These are phyloP conservation scores for Penicillium olsonii DNA, from an alignment of 2,329 filamentous ascomycete species.

Conservation along the genomic window DNA sequence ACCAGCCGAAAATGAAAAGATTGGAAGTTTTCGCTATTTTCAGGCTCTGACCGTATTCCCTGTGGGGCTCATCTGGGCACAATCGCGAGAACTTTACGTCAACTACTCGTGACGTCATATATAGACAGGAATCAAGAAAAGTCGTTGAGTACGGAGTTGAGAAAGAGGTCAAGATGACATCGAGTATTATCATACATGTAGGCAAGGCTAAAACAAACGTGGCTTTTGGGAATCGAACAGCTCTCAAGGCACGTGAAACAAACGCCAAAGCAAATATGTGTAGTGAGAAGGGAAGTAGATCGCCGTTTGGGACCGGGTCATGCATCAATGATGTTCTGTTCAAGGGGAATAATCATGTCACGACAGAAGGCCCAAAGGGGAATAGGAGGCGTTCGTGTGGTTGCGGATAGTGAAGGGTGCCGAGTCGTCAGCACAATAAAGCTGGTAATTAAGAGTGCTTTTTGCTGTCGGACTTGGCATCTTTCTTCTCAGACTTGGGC, in stretches of 20 bases:
- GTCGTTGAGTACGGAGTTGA: slow-evolving; percentile 22
- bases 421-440: neutral
- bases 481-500: slow-evolving; percentile 13
- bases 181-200: slow-evolving; percentile 19
- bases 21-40: too few species aligned
- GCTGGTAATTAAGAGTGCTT: slow-evolving; percentile 12
- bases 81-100: too few species aligned
- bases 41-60: too few species aligned
- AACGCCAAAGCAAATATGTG: slow-evolving; percentile 16
- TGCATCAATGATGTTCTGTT: too few species aligned
- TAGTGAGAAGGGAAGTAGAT: neutral
- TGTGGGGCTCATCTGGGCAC: too few species aligned
- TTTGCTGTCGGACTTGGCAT: slow-evolving; percentile 16
- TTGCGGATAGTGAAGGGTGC: neutral
- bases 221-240: slow-evolving; percentile 12
- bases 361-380: too few species aligned
- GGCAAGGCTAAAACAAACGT: slow-evolving; percentile 6
- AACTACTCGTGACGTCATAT: neutral
- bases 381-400: neutral
- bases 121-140: neutral
- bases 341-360: too few species aligned
- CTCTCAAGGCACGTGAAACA: slow-evolving; percentile 5
- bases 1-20: too few species aligned
- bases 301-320: too few species aligned
- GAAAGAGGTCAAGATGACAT: slow-evolving; percentile 5